Evolutionary conservation across 2,329 filamentous ascomycete genomes (phyloP), one percentile per base, ranked within the genome.

Genomic region (Neocatenulostroma microsporum): DNA sequence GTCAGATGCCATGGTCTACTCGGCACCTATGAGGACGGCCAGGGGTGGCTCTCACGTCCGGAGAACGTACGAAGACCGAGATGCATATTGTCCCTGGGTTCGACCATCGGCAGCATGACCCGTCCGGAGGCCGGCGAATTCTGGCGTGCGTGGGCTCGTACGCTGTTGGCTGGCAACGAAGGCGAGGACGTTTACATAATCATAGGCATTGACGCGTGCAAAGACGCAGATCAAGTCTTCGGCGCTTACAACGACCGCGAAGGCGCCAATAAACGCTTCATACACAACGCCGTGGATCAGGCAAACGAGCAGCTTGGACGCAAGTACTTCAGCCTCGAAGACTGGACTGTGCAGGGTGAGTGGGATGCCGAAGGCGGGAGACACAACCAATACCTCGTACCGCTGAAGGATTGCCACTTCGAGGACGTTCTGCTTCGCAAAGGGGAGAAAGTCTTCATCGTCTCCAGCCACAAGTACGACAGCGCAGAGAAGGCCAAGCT

Each of bases 401-500:
- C 32, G 4, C 24, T 10, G 4, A 34, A 15, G 11, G 23, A 34
- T 11, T n/a, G 25, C 10, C 13, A 34, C 11, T 34, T 34, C 3
- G 32, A 34, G 13, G 32, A 15, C 8, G 15, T 26, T 5, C 21
- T 12, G 23, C 21, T 34, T 14, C 12, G 8, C 6, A 27, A 15
- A 12, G 32, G 14, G 8, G 32, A 34, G 23, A 34, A 27, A 23
- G 17, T 34, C 8, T 34, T 26, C 15, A 23, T 34, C 8, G 32
- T 34, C 21, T 20, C 18, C 15, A 26, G 21, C 23, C 23, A 34
- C 23, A 34, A 34, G 21, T 34, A 34, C 23, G 32, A 34, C 20
- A 20, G 10, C 8, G 32, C 21, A 14, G 9, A 38, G 18, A 8
- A 14, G 21, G 14, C 15, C 3, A 7, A 14, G 9, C 14, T 38